These are phyloP conservation scores for Orbilia quercus DNA, from an alignment of 2,329 filamentous ascomycete species.

Conservation along the genomic window DNA sequence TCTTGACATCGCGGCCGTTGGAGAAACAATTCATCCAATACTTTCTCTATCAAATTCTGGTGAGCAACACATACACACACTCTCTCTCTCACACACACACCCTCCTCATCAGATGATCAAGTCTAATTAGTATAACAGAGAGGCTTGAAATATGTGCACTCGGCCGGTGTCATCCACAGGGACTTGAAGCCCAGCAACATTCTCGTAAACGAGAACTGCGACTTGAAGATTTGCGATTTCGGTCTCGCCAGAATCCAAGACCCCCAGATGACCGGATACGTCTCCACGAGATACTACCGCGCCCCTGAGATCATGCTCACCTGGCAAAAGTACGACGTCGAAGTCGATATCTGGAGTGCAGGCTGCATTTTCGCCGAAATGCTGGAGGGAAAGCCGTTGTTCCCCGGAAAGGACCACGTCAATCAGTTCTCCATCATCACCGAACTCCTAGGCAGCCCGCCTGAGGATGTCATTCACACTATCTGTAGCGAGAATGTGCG, in stretches of 20 bases:
- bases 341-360: conserved; percentile 99
- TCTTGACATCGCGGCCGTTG: conserved; percentile 92
- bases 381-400: conserved; percentile 97
- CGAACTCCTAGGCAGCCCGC: conserved; percentile 92
- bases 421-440: conserved; percentile 99
- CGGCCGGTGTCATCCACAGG: conserved; percentile 94
- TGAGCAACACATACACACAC: conserved; percentile 66
- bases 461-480: conserved; percentile 97
- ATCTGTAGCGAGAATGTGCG: conserved; percentile 97
- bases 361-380: conserved; percentile 99
- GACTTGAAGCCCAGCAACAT: conserved; percentile 99
- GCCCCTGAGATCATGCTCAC: conserved; percentile 99
- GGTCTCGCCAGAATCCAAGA: conserved; percentile 97
- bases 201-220: conserved; percentile 98
- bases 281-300: conserved; percentile 98
- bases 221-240: conserved; percentile 99
- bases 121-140: too few relatives aligned
- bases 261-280: conserved; percentile 99
- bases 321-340: conserved; percentile 99
- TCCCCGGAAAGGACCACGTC: conserved; percentile 98
- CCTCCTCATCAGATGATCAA: too few relatives aligned
- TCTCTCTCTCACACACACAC: too few relatives aligned
- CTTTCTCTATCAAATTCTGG: conserved; percentile 98
- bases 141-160: conserved; percentile 98
- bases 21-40: conserved; percentile 99